Percentiles rank a stretch among this genome's conserved stretches.
phyloP scores from a whole-genome alignment of 495 filamentous ascomycete species.

The Entonaema liquescens region DNA sequence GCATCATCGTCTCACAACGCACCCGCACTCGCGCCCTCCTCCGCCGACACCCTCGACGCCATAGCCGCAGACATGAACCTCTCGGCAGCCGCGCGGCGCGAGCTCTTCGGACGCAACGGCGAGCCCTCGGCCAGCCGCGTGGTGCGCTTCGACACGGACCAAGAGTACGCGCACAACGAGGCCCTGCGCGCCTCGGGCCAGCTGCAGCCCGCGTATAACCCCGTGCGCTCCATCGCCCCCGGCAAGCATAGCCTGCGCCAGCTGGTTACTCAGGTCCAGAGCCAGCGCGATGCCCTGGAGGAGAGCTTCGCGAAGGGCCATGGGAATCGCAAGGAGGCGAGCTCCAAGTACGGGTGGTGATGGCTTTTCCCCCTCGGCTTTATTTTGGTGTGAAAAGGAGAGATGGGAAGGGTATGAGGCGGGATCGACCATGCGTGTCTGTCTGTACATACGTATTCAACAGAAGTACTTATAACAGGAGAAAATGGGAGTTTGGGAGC shows the following conservation, averaged over 20 bases:
- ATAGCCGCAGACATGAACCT: conserved; percentile 81
- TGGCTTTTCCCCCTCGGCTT: conserved; percentile 22
- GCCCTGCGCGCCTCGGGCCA: conserved; percentile 69
- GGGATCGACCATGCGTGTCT: too few relatives aligned
- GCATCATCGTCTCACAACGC: conserved; percentile 5
- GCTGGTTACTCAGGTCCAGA: conserved; percentile 80
- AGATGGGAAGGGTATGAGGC: not conserved
- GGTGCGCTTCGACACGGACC: conserved; percentile 84
- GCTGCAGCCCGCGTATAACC: conserved; percentile 71
- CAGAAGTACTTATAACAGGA: too few relatives aligned
- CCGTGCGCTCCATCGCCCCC: conserved; percentile 82
- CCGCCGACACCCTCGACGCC: conserved; percentile 61
- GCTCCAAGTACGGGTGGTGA: conserved; percentile 84
- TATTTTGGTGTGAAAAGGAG: not conserved
- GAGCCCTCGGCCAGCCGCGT: conserved; percentile 57
- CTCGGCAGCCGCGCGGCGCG: conserved; percentile 74
- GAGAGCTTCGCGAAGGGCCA: conserved; percentile 83
- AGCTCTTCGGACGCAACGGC: conserved; percentile 76
- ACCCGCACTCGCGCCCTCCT: conserved; percentile 27
- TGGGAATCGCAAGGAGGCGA: conserved; percentile 79
- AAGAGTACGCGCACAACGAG: conserved; percentile 86
- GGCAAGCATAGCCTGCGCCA: conserved; percentile 84
- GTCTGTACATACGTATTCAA: not conserved
- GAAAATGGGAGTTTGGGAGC: too few relatives aligned
- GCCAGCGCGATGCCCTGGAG: conserved; percentile 83